Conservation (phyloP, 2,329 filamentous ascomycete genomes). For the Emergomyces orientalis region DNA sequence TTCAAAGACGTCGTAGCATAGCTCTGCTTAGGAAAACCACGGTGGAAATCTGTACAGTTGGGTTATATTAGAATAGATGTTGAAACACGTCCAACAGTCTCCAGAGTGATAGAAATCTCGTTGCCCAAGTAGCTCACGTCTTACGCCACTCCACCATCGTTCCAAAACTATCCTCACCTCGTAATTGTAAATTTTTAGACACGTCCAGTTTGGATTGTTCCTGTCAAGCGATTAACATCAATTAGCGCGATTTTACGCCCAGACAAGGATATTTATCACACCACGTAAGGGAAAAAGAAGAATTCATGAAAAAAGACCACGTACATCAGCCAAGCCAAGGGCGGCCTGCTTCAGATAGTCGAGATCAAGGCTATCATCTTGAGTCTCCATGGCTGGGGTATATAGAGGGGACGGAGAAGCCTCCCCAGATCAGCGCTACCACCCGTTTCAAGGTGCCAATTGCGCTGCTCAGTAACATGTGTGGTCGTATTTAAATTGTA, state of each 20-base stretch:
- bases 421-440: not conserved
- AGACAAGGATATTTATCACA: not conserved
- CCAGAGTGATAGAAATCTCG: not conserved
- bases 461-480: not conserved
- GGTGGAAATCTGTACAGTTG: not conserved
- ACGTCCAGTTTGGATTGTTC: slow-evolving; percentile 4
- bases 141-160: not conserved
- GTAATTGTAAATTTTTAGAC: slow-evolving; percentile 4
- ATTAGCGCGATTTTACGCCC: slow-evolving; percentile 5
- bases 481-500: not conserved
- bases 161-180: not conserved
- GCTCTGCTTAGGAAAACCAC: not conserved
- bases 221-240: not conserved
- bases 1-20: slow-evolving; percentile 1
- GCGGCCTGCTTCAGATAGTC: slow-evolving; percentile 33
- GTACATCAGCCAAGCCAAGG: slow-evolving; percentile 31
- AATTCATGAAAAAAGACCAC: slow-evolving; percentile 13
- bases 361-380: slow-evolving; percentile 35
- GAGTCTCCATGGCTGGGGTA: slow-evolving; percentile 28
- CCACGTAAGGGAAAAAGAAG: not conserved
- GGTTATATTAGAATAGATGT: not conserved
- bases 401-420: not conserved
- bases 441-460: not conserved
- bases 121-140: not conserved
- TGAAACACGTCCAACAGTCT: not conserved